Evolutionary conservation across 2,329 filamentous ascomycete genomes (phyloP).

Genomic region (Alternaria sp.): DNA sequence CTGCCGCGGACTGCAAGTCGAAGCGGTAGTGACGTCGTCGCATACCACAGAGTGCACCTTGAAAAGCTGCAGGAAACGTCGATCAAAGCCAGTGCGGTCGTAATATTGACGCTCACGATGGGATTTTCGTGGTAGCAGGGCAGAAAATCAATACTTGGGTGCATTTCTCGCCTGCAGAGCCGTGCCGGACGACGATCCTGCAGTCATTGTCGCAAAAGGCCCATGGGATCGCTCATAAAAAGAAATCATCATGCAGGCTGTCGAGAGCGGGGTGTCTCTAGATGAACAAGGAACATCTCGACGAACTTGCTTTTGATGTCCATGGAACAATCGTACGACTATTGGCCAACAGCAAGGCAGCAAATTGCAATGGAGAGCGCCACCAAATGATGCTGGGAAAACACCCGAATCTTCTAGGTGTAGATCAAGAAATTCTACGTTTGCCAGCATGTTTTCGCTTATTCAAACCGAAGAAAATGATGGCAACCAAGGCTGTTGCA

Average conservation of each 20-base stretch:
- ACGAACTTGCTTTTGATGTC: background rate
- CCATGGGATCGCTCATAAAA: background rate
- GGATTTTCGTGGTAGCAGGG: background rate
- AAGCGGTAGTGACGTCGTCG: background rate
- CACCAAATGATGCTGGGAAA: constrained; percentile 1
- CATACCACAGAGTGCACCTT: background rate
- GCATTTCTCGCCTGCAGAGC: constrained; percentile 3
- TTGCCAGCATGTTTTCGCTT: background rate
- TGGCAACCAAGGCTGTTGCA: background rate
- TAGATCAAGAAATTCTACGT: background rate
- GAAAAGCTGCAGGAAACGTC: background rate
- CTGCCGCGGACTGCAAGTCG: background rate
- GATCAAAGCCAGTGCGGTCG: background rate
- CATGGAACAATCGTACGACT: background rate
- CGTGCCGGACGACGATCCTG: background rate
- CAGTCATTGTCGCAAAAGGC: background rate
- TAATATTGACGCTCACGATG: background rate
- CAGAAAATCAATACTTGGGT: constrained; percentile 1
- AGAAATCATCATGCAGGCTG: background rate
- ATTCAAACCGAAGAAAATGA: background rate
- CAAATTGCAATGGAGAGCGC: background rate
- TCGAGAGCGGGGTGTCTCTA: background rate
- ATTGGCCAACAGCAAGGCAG: background rate
- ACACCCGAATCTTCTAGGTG: background rate
- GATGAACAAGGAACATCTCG: background rate